Conservation (phyloP, 495 filamentous ascomycete genomes). For the Podospora didyma region DNA sequence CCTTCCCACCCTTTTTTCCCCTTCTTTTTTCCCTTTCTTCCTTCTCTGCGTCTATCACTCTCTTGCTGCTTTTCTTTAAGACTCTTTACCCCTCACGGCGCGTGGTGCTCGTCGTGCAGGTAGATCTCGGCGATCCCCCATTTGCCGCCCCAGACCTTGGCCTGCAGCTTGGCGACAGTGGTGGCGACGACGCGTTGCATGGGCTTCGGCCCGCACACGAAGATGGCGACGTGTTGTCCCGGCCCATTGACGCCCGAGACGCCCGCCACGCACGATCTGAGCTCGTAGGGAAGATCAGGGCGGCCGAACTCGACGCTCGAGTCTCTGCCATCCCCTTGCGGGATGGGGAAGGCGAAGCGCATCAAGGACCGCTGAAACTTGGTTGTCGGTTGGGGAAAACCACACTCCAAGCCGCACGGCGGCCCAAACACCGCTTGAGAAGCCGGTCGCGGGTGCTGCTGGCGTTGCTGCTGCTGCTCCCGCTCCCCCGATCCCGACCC, state of each 20-base stretch:
- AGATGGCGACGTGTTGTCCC: slow-evolving; percentile 82
- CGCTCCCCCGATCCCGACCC: too few relatives aligned
- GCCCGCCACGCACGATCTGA: slow-evolving; percentile 68
- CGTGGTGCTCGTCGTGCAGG: slow-evolving; percentile 93
- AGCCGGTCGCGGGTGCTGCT: too few relatives aligned
- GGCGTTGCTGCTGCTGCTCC: too few relatives aligned
- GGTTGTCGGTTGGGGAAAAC: slow-evolving; percentile 69
- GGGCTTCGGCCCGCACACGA: slow-evolving; percentile 82
- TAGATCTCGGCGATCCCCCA: slow-evolving; percentile 87
- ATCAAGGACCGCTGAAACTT: slow-evolving; percentile 79
- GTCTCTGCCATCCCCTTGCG: slow-evolving; percentile 66
- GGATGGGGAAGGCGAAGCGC: slow-evolving; percentile 74
- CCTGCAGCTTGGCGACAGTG: slow-evolving; percentile 78
- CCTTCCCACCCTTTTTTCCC: too few relatives aligned
- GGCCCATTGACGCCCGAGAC: slow-evolving; percentile 55
- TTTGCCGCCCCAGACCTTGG: slow-evolving; percentile 73
- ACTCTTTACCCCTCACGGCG: too few relatives aligned
- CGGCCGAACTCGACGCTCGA: slow-evolving; percentile 94
- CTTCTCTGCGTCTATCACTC: too few relatives aligned
- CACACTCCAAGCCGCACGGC: slow-evolving; percentile 65
- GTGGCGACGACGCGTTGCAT: slow-evolving; percentile 86
- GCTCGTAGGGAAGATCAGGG: slow-evolving; percentile 78
- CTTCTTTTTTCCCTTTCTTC: too few relatives aligned
- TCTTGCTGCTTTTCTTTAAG: too few relatives aligned
- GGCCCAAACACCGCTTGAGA: too few relatives aligned